Evolutionary conservation across 192 early-diverging fungal genomes (phyloP).

Genomic region (Dimargaris verticillata): DNA sequence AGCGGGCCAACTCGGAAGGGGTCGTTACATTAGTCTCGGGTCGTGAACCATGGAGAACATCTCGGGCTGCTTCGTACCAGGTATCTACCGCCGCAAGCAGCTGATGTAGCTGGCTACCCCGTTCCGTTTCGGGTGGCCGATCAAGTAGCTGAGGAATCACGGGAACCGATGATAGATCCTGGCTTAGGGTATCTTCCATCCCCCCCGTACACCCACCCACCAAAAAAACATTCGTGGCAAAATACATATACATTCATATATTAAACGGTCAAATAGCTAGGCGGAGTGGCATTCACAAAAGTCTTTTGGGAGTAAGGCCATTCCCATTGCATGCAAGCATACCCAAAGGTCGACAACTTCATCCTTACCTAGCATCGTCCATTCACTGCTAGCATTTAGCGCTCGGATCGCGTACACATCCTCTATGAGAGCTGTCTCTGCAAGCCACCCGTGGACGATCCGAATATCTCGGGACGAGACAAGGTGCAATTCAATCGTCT

Average conservation of each 20-base stretch:
- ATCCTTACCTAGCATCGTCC: slow-evolving; percentile 22
- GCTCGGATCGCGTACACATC: slow-evolving; percentile 3
- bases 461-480: slow-evolving; percentile 23
- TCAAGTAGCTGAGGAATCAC: background rate
- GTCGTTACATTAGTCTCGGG: slow-evolving; percentile 3
- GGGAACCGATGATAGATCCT: background rate
- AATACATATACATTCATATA: too few relatives aligned
- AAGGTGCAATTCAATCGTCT: slow-evolving; percentile 24
- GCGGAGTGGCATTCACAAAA: too few relatives aligned
- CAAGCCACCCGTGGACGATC: slow-evolving; percentile 18
- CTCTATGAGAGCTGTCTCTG: background rate
- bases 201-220: too few relatives aligned
- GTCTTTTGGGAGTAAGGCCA: too few relatives aligned
- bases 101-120: background rate
- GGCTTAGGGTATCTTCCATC: background rate
- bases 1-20: slow-evolving; percentile 8
- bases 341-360: background rate
- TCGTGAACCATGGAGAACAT: background rate
- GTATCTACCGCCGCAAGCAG: background rate
- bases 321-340: background rate
- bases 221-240: too few relatives aligned
- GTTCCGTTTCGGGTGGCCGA: background rate
- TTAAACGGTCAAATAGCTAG: too few relatives aligned
- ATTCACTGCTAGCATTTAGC: slow-evolving; percentile 14
- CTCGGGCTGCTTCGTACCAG: background rate